Evolutionary conservation across 192 early-diverging fungal species (phyloP).

Genomic region (Oehlia diaphana): DNA sequence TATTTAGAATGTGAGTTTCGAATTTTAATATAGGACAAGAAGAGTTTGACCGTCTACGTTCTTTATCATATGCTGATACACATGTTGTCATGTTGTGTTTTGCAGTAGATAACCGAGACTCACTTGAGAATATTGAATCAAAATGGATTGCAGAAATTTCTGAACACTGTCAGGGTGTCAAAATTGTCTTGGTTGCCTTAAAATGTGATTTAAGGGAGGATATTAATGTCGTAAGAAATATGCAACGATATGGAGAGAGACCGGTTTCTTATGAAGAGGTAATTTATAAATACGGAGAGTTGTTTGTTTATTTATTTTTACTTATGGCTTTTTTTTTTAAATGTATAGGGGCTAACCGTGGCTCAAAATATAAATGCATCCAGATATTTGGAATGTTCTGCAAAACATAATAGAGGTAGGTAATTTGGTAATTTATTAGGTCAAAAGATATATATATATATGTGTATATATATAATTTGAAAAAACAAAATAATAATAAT

Average conservation of each 20-base stretch:
- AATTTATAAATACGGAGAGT: not conserved
- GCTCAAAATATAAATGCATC: slow-evolving; percentile 84
- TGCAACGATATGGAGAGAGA: slow-evolving; percentile 66
- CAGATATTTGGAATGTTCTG: slow-evolving; percentile 91
- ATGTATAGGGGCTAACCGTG: slow-evolving; percentile 63
- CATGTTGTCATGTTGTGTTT: slow-evolving; percentile 94
- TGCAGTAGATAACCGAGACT: slow-evolving; percentile 77
- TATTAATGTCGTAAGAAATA: slow-evolving; percentile 66
- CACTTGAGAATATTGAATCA: slow-evolving; percentile 74
- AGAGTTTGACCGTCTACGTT: slow-evolving; percentile 93
- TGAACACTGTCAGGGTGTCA: slow-evolving; percentile 82
- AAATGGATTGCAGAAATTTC: slow-evolving; percentile 89
- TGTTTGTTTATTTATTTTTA: not conserved
- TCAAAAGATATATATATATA: no score
- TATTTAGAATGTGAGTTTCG: not conserved
- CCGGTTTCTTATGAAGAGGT: slow-evolving; percentile 77
- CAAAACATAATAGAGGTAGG: slow-evolving; percentile 49
- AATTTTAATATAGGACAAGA: slow-evolving; percentile 68
- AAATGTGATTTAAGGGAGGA: slow-evolving; percentile 90
- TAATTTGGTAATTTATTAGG: not conserved
- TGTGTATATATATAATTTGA: no score
- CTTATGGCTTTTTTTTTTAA: not conserved
- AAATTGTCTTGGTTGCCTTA: slow-evolving; percentile 82
- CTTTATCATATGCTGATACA: slow-evolving; percentile 90
- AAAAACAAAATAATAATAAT: no score